Conservation (phyloP, 2,329 filamentous ascomycete species). For the Botrytis cinerea region DNA sequence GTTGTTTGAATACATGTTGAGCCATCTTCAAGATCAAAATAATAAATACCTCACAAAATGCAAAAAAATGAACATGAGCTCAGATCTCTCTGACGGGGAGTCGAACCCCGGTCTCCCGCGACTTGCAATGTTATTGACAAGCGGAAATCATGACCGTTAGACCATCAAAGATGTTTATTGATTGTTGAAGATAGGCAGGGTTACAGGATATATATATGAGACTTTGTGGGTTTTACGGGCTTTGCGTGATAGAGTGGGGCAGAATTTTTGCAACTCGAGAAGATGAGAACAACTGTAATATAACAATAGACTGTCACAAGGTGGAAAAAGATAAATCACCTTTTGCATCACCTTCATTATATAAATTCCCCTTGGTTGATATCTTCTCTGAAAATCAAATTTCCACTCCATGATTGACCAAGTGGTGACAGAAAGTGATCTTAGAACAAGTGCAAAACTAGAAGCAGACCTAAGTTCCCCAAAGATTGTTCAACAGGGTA, state of each 20-base stretch:
- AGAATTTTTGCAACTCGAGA: neutral
- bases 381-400: neutral
- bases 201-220: neutral
- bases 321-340: neutral
- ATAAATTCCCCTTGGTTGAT: neutral
- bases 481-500: neutral
- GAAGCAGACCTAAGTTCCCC: neutral
- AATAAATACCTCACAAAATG: too few species aligned
- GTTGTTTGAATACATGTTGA: too few species aligned
- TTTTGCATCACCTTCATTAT: neutral
- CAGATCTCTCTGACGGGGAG: constrained; percentile 30
- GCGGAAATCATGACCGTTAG: constrained; percentile 44
- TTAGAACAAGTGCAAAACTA: neutral
- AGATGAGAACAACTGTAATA: neutral
- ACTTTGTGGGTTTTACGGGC: rapidly evolving
- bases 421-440: neutral
- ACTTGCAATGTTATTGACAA: constrained; percentile 35
- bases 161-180: constrained; percentile 38
- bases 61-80: too few species aligned
- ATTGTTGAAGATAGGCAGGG: rapidly evolving
- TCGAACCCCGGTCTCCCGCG: constrained; percentile 39
- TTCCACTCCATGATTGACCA: neutral
- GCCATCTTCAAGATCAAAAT: too few species aligned
- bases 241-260: neutral
- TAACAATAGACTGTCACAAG: neutral